Conservation (phyloP, 2,329 filamentous ascomycete genomes). For the Leptographium procerum region DNA sequence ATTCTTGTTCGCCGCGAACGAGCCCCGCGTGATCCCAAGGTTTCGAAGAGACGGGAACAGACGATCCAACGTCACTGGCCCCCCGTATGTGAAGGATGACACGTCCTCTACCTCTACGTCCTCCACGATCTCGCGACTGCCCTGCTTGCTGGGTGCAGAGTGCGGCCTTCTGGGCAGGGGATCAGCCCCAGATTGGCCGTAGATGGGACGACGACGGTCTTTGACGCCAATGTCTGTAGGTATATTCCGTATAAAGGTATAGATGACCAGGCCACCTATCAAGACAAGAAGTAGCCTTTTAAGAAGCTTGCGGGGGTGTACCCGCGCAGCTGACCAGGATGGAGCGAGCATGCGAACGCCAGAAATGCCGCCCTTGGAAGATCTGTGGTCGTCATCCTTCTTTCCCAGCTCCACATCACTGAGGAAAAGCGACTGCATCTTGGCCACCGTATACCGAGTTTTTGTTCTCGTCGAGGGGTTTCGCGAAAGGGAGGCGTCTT, state of each 20-base stretch:
- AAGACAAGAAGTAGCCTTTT: slow-evolving; percentile 39
- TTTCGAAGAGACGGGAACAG: slow-evolving; percentile 53
- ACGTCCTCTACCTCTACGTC: neutral
- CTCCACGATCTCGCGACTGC: neutral
- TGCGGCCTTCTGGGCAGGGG: neutral
- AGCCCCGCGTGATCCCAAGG: slow-evolving; percentile 42
- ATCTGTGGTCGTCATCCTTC: slow-evolving; percentile 45
- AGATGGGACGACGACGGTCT: slow-evolving; percentile 27
- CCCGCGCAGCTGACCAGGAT: neutral
- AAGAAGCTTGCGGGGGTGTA: slow-evolving; percentile 37
- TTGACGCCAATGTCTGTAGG: slow-evolving; percentile 32
- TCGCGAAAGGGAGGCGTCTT: neutral
- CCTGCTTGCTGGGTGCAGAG: neutral
- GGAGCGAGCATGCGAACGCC: neutral
- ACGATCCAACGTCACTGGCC: slow-evolving; percentile 55
- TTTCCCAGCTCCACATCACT: slow-evolving; percentile 46
- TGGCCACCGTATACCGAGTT: slow-evolving; percentile 9
- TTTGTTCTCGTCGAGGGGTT: neutral
- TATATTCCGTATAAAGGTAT: slow-evolving; percentile 54
- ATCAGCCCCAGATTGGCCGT: slow-evolving; percentile 10
- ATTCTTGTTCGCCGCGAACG: slow-evolving; percentile 47
- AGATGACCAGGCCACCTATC: slow-evolving; percentile 39
- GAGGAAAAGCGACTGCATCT: slow-evolving; percentile 35
- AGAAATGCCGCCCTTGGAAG: slow-evolving; percentile 12
- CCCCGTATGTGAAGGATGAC: slow-evolving; percentile 46